Percentiles rank a stretch among this genome's conserved stretches.
Evolutionary conservation across 1,284 basidiomycete species (phyloP).

Genomic region (Rhodotorula sp.): DNA sequence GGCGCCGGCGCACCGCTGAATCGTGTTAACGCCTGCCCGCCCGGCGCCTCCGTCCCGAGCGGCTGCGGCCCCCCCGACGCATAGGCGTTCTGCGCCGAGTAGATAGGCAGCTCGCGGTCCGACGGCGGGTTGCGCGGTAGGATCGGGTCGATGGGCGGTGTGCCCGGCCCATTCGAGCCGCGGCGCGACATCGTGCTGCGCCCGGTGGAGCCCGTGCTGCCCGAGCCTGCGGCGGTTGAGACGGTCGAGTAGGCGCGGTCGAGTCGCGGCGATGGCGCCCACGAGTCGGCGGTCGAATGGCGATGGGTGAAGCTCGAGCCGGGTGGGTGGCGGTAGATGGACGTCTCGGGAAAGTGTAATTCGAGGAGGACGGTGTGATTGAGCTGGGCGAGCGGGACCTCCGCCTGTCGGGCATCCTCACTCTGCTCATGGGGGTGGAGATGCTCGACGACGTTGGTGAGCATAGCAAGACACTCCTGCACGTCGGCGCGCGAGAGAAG

Average conservation of each 20-base stretch:
- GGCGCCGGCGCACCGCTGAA: not conserved
- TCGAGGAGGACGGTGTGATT: slow-evolving; percentile 19
- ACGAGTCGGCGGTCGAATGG: slow-evolving; percentile 1
- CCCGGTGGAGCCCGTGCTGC: not conserved
- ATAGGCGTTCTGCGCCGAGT: not conserved
- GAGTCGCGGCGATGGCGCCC: not conserved
- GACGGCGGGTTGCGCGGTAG: slow-evolving; percentile 1
- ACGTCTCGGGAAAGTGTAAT: slow-evolving; percentile 4
- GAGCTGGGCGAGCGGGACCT: slow-evolving; percentile 8
- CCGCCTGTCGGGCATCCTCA: not conserved
- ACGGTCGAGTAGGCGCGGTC: not conserved
- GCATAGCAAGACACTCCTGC: slow-evolving; percentile 18
- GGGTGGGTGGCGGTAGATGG: slow-evolving; percentile 16
- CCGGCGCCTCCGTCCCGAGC: not conserved
- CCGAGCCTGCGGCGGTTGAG: not conserved
- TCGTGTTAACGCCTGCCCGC: no score
- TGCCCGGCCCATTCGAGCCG: not conserved
- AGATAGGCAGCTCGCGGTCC: not conserved
- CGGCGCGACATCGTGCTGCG: not conserved
- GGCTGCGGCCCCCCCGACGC: not conserved
- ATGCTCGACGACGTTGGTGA: slow-evolving; percentile 16
- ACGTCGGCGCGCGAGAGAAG: slow-evolving; percentile 7
- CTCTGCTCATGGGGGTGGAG: not conserved
- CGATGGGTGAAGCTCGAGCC: not conserved
- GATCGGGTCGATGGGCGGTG: not conserved